Base-by-base conservation (phyloP, 352 stramenopile genomes). In the Globisporangium paddicum region DNA sequence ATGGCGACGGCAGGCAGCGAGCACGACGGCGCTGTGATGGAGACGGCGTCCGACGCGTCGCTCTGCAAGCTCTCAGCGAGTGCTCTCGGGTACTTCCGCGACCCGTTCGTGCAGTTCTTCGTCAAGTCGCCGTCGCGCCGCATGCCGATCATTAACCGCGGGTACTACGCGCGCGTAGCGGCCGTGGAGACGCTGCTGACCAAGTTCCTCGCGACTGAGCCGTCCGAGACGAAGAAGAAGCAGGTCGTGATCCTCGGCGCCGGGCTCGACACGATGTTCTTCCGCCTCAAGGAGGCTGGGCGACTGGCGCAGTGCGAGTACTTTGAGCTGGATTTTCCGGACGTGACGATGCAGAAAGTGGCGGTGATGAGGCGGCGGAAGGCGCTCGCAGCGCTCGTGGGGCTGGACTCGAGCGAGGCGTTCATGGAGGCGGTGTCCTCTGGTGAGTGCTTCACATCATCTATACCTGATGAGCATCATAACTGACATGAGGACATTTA, bases 131-230 rank as follows among this genome's bases (percentile, higher is more conserved):
- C 84, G 58, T 92, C 85, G 58, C 82, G 84, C 25, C 84, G 86
- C 61, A 92, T 95, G 85, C 87, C 87, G 23, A 76, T 96, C 56
- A 96, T 96, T 62, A 95, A 96, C 60, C 83, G 87, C 52, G 87
- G 87, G 1, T 96, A 96, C 67, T 96, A 94, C 67, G 85, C 87
- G 10, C 85, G 87, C 16, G 85, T 95, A 23, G 69, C 73, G 5
- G 81, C 76, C 3, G 66, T 96, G 41, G 82, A 95, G 67, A 62
- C 62, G 44, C 71, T 96, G 18, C 69, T 96, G 54, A 70, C 67
- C 25, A 74, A 72, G 28, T 96, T 95, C 55, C 59, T 96, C 9
- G 58, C 57, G 25, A 50, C 53, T 34, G 44, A 50, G 16, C 21
- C 18, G 6, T 32, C 3, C 25, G 3, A 42, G 1, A 11, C 49